A percentile compares a stretch with the other conserved stretches of the same genome.
Conservation (phyloP, 2,329 filamentous ascomycete species). For the Ascochyta fabae region DNA sequence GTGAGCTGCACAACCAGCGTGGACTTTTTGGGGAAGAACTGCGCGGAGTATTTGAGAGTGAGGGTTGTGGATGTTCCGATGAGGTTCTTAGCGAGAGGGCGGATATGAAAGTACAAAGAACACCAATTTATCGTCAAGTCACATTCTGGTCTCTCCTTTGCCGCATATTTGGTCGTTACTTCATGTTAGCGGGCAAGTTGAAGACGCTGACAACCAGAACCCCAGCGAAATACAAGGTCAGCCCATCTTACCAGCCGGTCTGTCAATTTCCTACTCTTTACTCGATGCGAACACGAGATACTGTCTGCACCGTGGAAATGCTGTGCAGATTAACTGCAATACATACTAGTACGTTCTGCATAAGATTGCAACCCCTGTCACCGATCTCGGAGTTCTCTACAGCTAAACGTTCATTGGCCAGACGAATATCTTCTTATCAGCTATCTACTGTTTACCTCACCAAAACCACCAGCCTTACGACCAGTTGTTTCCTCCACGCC, state of each 20-base stretch:
- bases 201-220: background rate
- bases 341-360: slow-evolving; percentile 8
- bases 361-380: slow-evolving; percentile 1
- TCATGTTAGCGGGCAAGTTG: background rate
- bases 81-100: slow-evolving; percentile 31
- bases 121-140: background rate
- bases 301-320: slow-evolving; percentile 5
- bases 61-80: slow-evolving; percentile 30
- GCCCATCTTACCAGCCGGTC: background rate
- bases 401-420: slow-evolving; percentile 20
- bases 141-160: too few species aligned
- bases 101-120: slow-evolving; percentile 15
- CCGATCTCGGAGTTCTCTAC: slow-evolving; percentile 14
- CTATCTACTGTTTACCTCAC: slow-evolving; percentile 34
- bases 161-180: background rate
- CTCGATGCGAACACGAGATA: slow-evolving; percentile 5
- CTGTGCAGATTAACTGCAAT: background rate
- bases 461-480: slow-evolving; percentile 12
- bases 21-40: slow-evolving; percentile 39
- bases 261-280: background rate
- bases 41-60: slow-evolving; percentile 34
- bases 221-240: background rate
- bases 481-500: slow-evolving; percentile 22
- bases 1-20: slow-evolving; percentile 35
- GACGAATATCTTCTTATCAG: slow-evolving; percentile 27